A percentile compares a stretch with the other conserved stretches of the same genome.
These are phyloP conservation scores for Mucor racemosus DNA, from an alignment of 371 early-diverging fungal species.

Conservation along the genomic window DNA sequence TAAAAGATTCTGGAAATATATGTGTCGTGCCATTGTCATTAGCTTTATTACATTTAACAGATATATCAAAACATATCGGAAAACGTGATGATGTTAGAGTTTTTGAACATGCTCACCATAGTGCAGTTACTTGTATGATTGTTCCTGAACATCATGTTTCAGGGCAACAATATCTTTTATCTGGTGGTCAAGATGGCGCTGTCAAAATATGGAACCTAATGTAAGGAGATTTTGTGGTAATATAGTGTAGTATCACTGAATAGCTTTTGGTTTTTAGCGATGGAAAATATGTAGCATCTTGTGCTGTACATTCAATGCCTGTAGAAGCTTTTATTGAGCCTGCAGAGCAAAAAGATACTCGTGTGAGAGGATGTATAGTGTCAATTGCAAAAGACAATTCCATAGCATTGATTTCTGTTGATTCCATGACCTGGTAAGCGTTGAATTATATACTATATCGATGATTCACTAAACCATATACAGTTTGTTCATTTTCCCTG, in stretches of 20 bases:
- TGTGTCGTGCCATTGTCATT: slow-evolving; percentile 53
- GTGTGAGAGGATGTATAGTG: slow-evolving; percentile 64
- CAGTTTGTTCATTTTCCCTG: slow-evolving; percentile 67
- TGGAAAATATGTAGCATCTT: slow-evolving; percentile 68
- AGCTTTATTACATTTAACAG: slow-evolving; percentile 44
- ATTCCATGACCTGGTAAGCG: slow-evolving; percentile 72
- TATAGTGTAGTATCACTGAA: not conserved
- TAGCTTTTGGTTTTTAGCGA: slow-evolving; percentile 38
- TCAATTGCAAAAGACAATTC: slow-evolving; percentile 76
- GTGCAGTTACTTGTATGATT: slow-evolving; percentile 62
- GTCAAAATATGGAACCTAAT: slow-evolving; percentile 80
- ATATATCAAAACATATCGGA: slow-evolving; percentile 32
- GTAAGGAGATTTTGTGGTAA: slow-evolving; percentile 42
- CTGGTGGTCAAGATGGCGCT: slow-evolving; percentile 71
- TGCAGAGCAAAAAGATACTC: slow-evolving; percentile 61
- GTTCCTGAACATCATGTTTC: slow-evolving; percentile 54
- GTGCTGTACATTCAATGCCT: slow-evolving; percentile 64
- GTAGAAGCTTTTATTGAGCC: slow-evolving; percentile 67
- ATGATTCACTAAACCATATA: not conserved
- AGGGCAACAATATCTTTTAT: slow-evolving; percentile 60
- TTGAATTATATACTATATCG: not conserved
- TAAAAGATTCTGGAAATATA: slow-evolving; percentile 57
- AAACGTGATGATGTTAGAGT: slow-evolving; percentile 28
- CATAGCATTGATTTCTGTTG: slow-evolving; percentile 72
- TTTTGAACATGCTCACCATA: slow-evolving; percentile 54